Evolutionary conservation across 225 moss, liverwort and hornwort genomes (phyloP).

Genomic region (Anthoceros angustus): DNA sequence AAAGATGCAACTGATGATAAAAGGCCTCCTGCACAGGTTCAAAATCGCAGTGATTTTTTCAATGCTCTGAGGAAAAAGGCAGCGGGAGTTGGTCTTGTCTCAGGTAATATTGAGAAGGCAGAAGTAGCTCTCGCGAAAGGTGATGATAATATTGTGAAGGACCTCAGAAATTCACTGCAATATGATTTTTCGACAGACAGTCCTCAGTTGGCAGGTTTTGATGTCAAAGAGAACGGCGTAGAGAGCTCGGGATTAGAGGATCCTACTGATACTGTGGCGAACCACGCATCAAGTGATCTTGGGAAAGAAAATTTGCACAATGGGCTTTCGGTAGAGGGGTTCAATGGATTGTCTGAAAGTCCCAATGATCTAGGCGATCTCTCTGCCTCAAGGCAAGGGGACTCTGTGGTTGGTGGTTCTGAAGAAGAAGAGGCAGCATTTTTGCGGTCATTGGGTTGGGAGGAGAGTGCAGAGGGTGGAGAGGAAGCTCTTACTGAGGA

Average conservation of each 20-base stretch:
- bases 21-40: constrained; percentile 50
- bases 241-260: constrained; percentile 9
- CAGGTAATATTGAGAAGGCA: constrained; percentile 56
- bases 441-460: constrained; percentile 98
- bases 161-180: neutral
- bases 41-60: constrained; percentile 94
- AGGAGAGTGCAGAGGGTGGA: constrained; percentile 66
- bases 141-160: constrained; percentile 38
- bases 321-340: constrained; percentile 32
- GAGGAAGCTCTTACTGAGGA: constrained; percentile 80
- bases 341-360: constrained; percentile 18
- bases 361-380: constrained; percentile 22
- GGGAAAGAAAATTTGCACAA: constrained; percentile 34
- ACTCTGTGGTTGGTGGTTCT: constrained; percentile 22
- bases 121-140: constrained; percentile 35
- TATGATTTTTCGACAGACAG: constrained; percentile 22
- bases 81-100: constrained; percentile 30
- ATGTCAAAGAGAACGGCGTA: constrained; percentile 58
- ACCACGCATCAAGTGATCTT: constrained; percentile 19
- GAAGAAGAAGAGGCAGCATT: constrained; percentile 88
- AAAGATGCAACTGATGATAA: constrained; percentile 75
- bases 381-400: constrained; percentile 20
- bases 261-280: constrained; percentile 19
- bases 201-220: constrained; percentile 25
- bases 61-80: constrained; percentile 81